phyloP scores from a whole-genome alignment of 1,284 basidiomycete genomes.

The Papiliotrema laurentii region DNA sequence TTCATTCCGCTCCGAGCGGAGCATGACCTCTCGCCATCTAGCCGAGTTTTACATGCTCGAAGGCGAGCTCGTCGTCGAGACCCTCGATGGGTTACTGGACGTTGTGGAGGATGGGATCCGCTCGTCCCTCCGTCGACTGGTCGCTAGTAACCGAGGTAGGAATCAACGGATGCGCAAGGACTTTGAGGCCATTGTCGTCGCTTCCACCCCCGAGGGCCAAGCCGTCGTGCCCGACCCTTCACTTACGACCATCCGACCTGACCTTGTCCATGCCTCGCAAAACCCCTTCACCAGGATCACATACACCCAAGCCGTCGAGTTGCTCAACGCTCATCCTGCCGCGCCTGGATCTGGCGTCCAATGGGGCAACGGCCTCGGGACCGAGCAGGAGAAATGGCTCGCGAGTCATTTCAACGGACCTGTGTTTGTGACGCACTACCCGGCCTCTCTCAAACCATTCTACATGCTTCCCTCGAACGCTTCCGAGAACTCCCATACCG shows the following conservation, averaged over 20 bases:
- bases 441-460: constrained; percentile 77
- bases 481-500: not conserved
- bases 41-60: constrained; percentile 99
- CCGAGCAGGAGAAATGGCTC: constrained; percentile 90
- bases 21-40: constrained; percentile 83
- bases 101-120: constrained; percentile 62
- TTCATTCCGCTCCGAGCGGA: constrained; percentile 87
- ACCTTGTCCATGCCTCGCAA: constrained; percentile 12
- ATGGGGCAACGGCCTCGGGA: constrained; percentile 71
- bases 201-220: constrained; percentile 4
- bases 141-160: constrained; percentile 13
- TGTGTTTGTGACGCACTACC: constrained; percentile 90
- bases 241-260: not conserved
- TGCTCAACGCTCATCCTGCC: constrained; percentile 57
- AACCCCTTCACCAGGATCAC: constrained; percentile 57
- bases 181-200: constrained; percentile 15
- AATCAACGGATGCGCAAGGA: constrained; percentile 24
- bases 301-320: constrained; percentile 70
- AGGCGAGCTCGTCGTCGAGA: constrained; percentile 69
- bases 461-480: constrained; percentile 68
- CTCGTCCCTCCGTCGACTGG: constrained; percentile 16
- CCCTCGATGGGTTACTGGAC: constrained; percentile 58
- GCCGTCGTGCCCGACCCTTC: not conserved
- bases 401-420: constrained; percentile 65
- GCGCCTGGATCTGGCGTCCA: too few species aligned